phyloP scores from a whole-genome alignment of 768 basidiomycete species.

The Hydnomerulius pinastri region DNA sequence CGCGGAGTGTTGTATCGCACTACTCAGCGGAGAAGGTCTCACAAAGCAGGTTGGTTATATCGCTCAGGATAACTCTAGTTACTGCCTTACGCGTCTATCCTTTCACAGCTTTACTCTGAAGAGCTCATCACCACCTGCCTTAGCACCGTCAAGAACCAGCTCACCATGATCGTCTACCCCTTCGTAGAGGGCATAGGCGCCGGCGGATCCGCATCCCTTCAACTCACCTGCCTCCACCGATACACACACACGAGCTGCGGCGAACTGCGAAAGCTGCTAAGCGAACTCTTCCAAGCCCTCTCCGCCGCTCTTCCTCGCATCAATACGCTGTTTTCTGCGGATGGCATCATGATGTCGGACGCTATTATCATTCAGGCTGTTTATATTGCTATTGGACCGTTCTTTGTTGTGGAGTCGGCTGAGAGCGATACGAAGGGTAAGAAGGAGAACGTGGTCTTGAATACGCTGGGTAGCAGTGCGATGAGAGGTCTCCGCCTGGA shows the following conservation, averaged over 20 bases:
- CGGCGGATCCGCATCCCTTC: constrained; percentile 42
- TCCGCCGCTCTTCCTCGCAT: constrained; percentile 74
- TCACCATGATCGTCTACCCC: constrained; percentile 80
- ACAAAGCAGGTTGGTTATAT: constrained; percentile 74
- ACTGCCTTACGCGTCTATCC: constrained; percentile 1
- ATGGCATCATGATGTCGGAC: constrained; percentile 77
- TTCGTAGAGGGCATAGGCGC: constrained; percentile 73
- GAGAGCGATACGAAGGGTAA: constrained; percentile 58
- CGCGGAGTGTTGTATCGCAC: constrained; percentile 78
- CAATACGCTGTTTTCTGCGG: constrained; percentile 70
- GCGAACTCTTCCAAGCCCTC: constrained; percentile 73
- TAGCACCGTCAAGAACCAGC: constrained; percentile 73
- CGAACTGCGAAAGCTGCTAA: constrained; percentile 49
- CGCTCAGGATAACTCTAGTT: neutral
- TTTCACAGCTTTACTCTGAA: constrained; percentile 81
- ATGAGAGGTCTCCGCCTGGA: constrained; percentile 83
- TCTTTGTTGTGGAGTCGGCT: constrained; percentile 80
- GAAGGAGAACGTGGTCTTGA: constrained; percentile 57
- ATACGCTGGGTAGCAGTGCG: constrained; percentile 73
- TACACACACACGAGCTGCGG: constrained; percentile 36
- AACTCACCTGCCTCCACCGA: constrained; percentile 54
- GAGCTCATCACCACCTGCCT: constrained; percentile 86
- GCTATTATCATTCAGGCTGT: constrained; percentile 89
- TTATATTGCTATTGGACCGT: constrained; percentile 92
- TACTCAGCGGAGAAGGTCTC: constrained; percentile 77